A percentile compares a stretch with the other conserved stretches of the same genome.
phyloP scores from a whole-genome alignment of 257 asterid genomes.

The Solanum commersonii region DNA sequence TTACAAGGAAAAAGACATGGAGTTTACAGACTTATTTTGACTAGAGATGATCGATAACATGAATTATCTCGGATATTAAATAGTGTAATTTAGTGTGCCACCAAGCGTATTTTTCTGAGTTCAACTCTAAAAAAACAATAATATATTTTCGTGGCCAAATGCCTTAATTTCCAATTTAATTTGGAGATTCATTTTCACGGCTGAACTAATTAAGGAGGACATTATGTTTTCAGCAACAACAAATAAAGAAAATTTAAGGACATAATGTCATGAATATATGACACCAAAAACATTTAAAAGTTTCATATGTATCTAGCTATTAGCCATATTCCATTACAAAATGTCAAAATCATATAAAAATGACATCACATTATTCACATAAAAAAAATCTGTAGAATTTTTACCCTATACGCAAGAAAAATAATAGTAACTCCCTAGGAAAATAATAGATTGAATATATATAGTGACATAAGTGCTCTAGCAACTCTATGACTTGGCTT shows the following conservation, averaged over 20 bases:
- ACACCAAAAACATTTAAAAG: neutral
- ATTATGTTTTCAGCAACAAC: neutral
- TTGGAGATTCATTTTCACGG: neutral
- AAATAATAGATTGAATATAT: neutral
- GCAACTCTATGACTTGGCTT: neutral
- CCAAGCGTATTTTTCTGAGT: too few relatives aligned
- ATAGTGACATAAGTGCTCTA: neutral
- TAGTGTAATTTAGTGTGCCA: too few relatives aligned
- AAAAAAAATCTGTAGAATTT: neutral
- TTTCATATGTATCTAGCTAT: neutral
- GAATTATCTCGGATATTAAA: too few relatives aligned
- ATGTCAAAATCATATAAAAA: neutral
- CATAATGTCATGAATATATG: neutral
- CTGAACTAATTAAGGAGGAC: neutral
- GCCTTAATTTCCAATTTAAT: neutral
- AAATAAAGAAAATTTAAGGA: too few relatives aligned
- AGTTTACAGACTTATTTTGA: too few relatives aligned
- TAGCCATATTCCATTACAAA: neutral
- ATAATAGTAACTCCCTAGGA: neutral
- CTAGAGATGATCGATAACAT: too few relatives aligned
- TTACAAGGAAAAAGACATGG: too few relatives aligned
- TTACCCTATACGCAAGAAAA: neutral
- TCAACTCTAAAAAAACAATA: neutral
- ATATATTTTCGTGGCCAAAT: too few relatives aligned
- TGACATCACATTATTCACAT: neutral